Evolutionary conservation across 306 rosid genomes (phyloP).

Genomic region (Dryas drummondii): DNA sequence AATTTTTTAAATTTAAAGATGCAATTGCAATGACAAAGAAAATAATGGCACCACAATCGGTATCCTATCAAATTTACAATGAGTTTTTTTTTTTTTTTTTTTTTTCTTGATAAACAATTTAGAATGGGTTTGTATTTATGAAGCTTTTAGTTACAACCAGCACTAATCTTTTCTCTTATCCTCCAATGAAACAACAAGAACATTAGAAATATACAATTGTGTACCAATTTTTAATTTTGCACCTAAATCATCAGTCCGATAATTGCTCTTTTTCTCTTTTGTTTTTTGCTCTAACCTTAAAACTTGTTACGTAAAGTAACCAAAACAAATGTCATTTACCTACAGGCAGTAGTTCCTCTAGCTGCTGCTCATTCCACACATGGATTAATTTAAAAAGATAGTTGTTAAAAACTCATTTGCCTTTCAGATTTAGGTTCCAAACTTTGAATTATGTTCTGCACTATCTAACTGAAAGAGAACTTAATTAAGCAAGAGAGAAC

Average conservation of each 20-base stretch:
- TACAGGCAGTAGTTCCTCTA: background rate
- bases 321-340: background rate
- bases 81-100: background rate
- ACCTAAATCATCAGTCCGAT: background rate
- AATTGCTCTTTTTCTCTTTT: background rate
- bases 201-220: background rate
- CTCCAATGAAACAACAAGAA: background rate
- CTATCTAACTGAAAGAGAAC: background rate
- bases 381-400: background rate
- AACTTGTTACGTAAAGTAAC: background rate
- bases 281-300: background rate
- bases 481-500: conserved; percentile 24
- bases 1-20: background rate
- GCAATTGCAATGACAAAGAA: background rate
- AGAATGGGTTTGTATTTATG: background rate
- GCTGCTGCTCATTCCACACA: background rate
- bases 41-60: no score
- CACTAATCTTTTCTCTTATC: background rate
- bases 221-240: background rate
- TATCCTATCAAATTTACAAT: background rate
- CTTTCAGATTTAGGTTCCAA: background rate
- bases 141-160: background rate
- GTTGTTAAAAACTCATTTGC: background rate
- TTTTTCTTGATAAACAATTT: background rate
- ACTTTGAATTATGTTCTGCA: background rate